These are phyloP conservation scores for Talaromyces sp. DNA, from an alignment of 2,329 filamentous ascomycete genomes.

Conservation along the genomic window DNA sequence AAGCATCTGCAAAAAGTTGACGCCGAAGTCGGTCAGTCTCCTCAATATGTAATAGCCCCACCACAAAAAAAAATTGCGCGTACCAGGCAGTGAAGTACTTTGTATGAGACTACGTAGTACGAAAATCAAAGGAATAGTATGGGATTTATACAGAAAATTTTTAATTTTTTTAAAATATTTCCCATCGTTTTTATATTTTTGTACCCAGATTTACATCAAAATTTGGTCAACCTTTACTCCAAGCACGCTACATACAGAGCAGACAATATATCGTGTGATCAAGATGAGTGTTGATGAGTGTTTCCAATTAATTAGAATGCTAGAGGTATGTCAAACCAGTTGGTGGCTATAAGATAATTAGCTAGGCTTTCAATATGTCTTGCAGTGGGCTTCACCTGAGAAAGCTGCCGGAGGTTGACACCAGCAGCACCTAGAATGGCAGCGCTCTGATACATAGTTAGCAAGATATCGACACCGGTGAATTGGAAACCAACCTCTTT, in stretches of 20 bases:
- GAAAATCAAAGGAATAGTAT: neutral
- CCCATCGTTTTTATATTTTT: neutral
- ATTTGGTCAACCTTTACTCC: neutral
- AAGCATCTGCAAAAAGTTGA: neutral
- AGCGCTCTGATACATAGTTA: slow-evolving; percentile 53
- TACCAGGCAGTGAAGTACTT: neutral
- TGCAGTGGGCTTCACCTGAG: slow-evolving; percentile 53
- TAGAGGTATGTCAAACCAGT: slow-evolving; percentile 62
- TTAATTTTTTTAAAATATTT: too few relatives aligned
- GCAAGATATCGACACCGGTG: neutral
- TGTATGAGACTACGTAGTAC: neutral
- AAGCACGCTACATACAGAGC: neutral
- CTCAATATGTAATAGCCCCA: neutral
- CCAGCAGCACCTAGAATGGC: slow-evolving; percentile 78
- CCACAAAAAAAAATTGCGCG: neutral
- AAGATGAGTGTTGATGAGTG: neutral
- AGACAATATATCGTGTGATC: neutral
- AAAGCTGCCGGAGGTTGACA: slow-evolving; percentile 80
- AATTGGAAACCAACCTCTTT: slow-evolving; percentile 46
- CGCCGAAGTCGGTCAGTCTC: neutral
- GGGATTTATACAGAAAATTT: too few relatives aligned
- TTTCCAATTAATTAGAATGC: neutral
- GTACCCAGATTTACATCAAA: neutral
- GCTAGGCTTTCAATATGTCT: slow-evolving; percentile 1
- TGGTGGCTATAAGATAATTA: slow-evolving; percentile 45